A percentile compares a stretch with the other conserved stretches of the same genome.
Conservation (phyloP, 805 yeast genomes). For the Wickerhamiella nectarea region DNA sequence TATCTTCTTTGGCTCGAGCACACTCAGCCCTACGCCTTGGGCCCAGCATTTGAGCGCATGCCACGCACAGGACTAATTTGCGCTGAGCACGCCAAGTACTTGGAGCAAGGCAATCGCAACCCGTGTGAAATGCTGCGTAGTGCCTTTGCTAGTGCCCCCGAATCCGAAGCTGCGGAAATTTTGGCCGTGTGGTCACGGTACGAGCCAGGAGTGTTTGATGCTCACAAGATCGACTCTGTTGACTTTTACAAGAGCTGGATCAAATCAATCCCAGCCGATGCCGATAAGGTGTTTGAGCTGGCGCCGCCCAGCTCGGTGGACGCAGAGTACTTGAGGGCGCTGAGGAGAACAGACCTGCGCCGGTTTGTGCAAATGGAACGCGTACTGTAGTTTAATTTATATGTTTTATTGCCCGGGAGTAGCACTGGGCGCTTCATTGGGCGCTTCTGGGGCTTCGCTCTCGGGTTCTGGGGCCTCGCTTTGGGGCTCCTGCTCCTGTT, state of each 20-base stretch:
- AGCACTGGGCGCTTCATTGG: too few species aligned
- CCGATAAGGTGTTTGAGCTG: constrained; percentile 11
- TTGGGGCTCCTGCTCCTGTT: too few species aligned
- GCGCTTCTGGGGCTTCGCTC: too few species aligned
- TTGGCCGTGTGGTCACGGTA: constrained; percentile 10
- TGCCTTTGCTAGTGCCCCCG: background rate
- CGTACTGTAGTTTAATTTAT: background rate
- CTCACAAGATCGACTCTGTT: background rate
- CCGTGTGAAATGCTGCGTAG: background rate
- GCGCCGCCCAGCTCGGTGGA: constrained; percentile 13
- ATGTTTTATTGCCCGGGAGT: too few species aligned
- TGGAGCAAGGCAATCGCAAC: background rate
- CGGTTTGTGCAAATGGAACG: constrained; percentile 12
- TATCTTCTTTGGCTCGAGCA: constrained; percentile 24
- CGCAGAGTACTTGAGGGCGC: constrained; percentile 10
- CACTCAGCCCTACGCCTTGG: constrained; percentile 18
- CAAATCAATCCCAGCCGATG: constrained; percentile 10
- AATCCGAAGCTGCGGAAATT: background rate
- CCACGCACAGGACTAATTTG: background rate
- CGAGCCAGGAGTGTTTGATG: constrained; percentile 7
- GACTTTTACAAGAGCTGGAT: constrained; percentile 9
- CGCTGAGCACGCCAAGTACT: constrained; percentile 1
- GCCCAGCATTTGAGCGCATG: constrained; percentile 15
- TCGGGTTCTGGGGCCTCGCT: too few species aligned
- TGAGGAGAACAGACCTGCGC: constrained; percentile 11